A percentile compares a stretch with the other conserved stretches of the same genome.
Evolutionary conservation across 2,329 filamentous ascomycete species (phyloP).

Genomic region (Dactylonectria macrodidyma): DNA sequence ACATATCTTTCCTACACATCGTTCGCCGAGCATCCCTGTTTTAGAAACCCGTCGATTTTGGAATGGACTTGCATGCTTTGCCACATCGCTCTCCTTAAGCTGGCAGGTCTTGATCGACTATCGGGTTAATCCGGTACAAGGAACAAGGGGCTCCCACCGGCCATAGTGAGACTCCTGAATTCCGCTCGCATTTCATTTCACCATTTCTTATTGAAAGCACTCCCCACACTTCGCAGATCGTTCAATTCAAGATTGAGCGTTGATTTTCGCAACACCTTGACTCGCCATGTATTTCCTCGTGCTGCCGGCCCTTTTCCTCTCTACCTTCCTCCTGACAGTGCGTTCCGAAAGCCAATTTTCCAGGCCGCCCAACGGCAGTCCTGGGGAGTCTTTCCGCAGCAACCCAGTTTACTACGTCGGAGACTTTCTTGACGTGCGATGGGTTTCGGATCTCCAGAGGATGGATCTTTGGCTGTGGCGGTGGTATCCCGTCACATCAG

Average conservation of each 20-base stretch:
- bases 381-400: constrained; percentile 9
- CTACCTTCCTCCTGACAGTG: background rate
- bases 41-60: too few relatives aligned
- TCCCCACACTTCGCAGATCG: background rate
- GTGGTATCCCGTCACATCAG: background rate
- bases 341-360: background rate
- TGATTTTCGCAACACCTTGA: background rate
- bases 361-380: background rate
- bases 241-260: background rate
- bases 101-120: too few relatives aligned
- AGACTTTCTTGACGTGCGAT: constrained; percentile 8
- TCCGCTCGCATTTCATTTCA: background rate
- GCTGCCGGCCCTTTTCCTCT: background rate
- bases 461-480: constrained; percentile 15
- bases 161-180: too few relatives aligned
- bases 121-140: too few relatives aligned
- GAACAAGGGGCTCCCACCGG: too few relatives aligned
- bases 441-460: constrained; percentile 5
- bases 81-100: too few relatives aligned
- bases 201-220: background rate
- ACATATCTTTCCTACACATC: too few relatives aligned
- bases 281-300: background rate
- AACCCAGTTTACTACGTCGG: constrained; percentile 16
- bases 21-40: too few relatives aligned
- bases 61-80: too few relatives aligned